Evolutionary conservation across 169 alveolate species (phyloP).

Genomic region (Plasmodium reichenowi): DNA sequence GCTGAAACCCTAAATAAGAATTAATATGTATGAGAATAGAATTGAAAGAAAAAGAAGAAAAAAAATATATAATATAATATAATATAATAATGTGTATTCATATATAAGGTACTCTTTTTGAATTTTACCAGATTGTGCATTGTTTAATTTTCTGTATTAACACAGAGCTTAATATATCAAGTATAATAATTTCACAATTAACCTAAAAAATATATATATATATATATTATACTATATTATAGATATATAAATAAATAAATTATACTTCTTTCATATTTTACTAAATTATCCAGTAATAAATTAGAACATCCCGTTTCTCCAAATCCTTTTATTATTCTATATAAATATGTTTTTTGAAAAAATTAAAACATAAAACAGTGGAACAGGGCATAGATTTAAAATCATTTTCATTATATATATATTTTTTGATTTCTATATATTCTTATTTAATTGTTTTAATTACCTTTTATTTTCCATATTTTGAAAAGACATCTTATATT

Average conservation of each 20-base stretch:
- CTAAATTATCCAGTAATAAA: constrained; percentile 49
- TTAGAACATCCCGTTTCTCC: constrained; percentile 46
- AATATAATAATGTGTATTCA: neutral
- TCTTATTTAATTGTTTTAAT: neutral
- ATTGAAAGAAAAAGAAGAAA: constrained; percentile 1
- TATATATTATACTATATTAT: neutral
- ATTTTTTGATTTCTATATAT: neutral
- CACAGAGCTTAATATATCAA: constrained; percentile 69
- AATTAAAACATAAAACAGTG: too few species aligned
- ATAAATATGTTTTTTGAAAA: neutral
- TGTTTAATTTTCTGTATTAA: constrained; percentile 44
- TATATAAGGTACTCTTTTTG: neutral
- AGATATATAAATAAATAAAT: neutral
- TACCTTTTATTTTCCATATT: constrained; percentile 54
- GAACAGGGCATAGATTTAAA: neutral
- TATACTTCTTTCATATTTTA: neutral
- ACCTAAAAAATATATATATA: too few species aligned
- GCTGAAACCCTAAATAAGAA: constrained; percentile 45
- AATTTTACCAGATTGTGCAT: constrained; percentile 67
- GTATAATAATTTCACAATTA: constrained; percentile 71
- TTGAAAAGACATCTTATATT: constrained; percentile 60
- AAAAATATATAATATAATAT: neutral
- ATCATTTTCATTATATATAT: neutral
- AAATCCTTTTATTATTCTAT: constrained; percentile 55
- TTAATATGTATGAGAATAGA: neutral